Evolutionary conservation across 179 eudicot genomes (phyloP).

Genomic region (Silene noctiflora): DNA sequence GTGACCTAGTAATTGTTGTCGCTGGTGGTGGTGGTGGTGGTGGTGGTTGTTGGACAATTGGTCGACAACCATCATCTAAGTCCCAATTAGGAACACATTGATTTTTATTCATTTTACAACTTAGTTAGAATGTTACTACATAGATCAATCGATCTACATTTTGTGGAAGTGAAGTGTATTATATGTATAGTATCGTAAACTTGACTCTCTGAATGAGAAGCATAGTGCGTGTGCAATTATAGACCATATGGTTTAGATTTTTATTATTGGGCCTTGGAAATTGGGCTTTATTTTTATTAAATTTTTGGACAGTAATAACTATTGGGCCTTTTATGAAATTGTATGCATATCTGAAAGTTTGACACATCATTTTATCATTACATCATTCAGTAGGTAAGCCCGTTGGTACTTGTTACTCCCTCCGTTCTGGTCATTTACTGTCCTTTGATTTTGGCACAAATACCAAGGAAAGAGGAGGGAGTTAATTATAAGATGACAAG

Average conservation of each 20-base stretch:
- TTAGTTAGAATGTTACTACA: no score
- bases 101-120: conserved; percentile 18
- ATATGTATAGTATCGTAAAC: neutral
- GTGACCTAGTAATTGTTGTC: conserved; percentile 15
- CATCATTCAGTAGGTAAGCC: neutral
- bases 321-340: neutral
- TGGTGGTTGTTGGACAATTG: neutral
- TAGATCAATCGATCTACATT: neutral
- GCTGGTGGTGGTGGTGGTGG: neutral
- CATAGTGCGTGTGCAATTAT: conserved; percentile 9
- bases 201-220: neutral
- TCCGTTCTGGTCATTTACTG: no score
- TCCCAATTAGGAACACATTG: conserved; percentile 72
- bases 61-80: conserved; percentile 28
- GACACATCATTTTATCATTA: neutral
- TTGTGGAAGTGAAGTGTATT: neutral
- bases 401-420: neutral
- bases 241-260: conserved; percentile 8
- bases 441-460: no score
- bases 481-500: no score
- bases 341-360: neutral
- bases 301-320: neutral
- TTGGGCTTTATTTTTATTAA: neutral
- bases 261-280: conserved; percentile 5
- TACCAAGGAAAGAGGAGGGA: no score